These are phyloP conservation scores for Blastomyces emzantsi DNA, from an alignment of 2,329 filamentous ascomycete genomes.

Conservation along the genomic window DNA sequence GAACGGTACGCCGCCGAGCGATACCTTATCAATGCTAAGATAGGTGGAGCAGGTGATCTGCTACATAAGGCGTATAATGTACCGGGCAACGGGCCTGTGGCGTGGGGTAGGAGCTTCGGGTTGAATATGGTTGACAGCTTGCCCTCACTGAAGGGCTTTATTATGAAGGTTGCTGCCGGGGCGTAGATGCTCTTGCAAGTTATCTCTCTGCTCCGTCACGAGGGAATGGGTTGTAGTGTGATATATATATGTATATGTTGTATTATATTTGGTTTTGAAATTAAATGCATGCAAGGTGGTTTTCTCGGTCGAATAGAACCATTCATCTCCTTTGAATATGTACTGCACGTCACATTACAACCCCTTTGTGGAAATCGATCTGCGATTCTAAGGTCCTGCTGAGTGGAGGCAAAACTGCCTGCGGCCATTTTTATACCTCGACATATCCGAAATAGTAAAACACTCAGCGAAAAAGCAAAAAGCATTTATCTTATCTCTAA, in stretches of 20 bases:
- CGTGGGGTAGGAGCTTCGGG: slow-evolving; percentile 69
- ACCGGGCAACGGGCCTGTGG: slow-evolving; percentile 61
- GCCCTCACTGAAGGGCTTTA: slow-evolving; percentile 66
- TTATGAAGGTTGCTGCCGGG: slow-evolving; percentile 62
- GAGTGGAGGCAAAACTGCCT: background rate
- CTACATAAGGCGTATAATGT: slow-evolving; percentile 87
- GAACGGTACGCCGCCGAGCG: slow-evolving; percentile 74
- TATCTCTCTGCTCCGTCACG: no score
- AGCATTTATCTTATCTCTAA: background rate
- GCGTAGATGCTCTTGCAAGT: background rate
- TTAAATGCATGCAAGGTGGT: background rate
- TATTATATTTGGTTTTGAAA: background rate
- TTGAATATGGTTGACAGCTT: slow-evolving; percentile 66
- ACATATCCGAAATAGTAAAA: background rate
- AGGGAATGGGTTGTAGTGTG: background rate
- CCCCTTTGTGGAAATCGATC: background rate
- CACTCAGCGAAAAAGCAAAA: background rate
- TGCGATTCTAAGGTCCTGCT: background rate
- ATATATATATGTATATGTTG: background rate
- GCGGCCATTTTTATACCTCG: background rate
- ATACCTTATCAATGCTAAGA: slow-evolving; percentile 72
- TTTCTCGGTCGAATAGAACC: background rate
- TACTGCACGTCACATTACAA: background rate
- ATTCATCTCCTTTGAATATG: background rate
- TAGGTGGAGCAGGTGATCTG: slow-evolving; percentile 73